These are phyloP conservation scores for Erodium moschatum DNA, from an alignment of 441 rosid genomes.

Conservation along the genomic window DNA sequence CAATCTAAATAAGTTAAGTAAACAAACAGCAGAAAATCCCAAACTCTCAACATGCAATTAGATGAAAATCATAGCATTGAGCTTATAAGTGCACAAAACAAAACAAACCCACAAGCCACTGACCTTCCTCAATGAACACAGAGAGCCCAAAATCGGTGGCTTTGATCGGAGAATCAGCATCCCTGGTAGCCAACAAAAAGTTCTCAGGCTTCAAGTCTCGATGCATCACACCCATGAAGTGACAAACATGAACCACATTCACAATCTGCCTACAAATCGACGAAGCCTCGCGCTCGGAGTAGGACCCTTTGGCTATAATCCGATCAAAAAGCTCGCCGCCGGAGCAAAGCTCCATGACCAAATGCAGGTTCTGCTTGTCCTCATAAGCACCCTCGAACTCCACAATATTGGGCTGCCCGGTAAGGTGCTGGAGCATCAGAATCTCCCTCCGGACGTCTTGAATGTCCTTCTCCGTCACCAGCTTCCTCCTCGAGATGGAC, in stretches of 20 bases:
- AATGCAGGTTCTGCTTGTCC: conserved; percentile 35
- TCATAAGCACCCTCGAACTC: conserved; percentile 58
- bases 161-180: conserved; percentile 37
- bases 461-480: conserved; percentile 32
- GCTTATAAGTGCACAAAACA: neutral
- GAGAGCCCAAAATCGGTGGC: conserved; percentile 60
- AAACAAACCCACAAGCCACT: conserved; percentile 5
- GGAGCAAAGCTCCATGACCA: conserved; percentile 60
- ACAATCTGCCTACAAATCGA: conserved; percentile 46
- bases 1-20: conserved; percentile 5
- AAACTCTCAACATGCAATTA: too few species aligned
- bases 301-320: conserved; percentile 41
- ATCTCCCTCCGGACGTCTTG: conserved; percentile 50
- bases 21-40: neutral
- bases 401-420: conserved; percentile 60
- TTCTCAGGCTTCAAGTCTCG: conserved; percentile 66
- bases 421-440: conserved; percentile 45
- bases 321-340: conserved; percentile 68
- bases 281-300: conserved; percentile 52
- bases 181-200: conserved; percentile 42
- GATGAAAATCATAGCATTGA: neutral
- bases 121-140: conserved; percentile 57
- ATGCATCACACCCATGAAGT: conserved; percentile 66
- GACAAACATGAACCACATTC: conserved; percentile 56
- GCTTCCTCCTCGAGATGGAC: conserved; percentile 47